phyloP scores from a whole-genome alignment of 495 filamentous ascomycete genomes.

The Penicillium bialowiezense region DNA sequence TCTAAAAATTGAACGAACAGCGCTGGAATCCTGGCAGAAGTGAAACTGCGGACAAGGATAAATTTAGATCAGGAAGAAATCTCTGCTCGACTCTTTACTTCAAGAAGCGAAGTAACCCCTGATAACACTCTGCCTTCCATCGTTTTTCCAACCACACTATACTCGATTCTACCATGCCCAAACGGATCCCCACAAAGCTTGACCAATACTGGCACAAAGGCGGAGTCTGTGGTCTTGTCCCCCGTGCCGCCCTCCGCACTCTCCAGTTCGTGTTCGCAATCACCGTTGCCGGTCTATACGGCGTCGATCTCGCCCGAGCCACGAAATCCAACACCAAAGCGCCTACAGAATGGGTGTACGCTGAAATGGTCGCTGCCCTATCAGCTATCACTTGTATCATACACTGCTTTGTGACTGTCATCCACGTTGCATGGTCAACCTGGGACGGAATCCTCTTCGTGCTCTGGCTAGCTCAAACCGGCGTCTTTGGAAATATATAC shows the following conservation, averaged over 20 bases:
- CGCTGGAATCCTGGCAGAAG: too few relatives aligned
- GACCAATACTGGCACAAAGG: conserved; percentile 9
- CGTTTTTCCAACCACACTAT: too few relatives aligned
- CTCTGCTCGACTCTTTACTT: too few relatives aligned
- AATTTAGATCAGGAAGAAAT: too few relatives aligned
- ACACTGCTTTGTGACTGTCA: conserved; percentile 56
- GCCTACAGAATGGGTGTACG: conserved; percentile 69
- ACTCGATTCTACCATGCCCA: too few relatives aligned
- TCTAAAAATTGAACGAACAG: too few relatives aligned
- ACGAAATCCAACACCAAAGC: conserved; percentile 42
- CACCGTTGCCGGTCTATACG: conserved; percentile 68
- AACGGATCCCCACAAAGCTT: not conserved
- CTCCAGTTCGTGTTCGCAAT: conserved; percentile 65
- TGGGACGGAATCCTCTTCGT: conserved; percentile 66
- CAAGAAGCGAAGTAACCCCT: too few relatives aligned
- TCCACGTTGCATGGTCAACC: conserved; percentile 50
- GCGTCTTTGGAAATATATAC: conserved; percentile 66
- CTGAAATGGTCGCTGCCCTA: conserved; percentile 57
- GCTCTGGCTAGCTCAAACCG: conserved; percentile 71
- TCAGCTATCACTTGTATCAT: conserved; percentile 57
- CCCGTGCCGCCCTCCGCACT: conserved; percentile 54
- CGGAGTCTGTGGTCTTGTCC: conserved; percentile 3
- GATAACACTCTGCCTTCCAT: too few relatives aligned
- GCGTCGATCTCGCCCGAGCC: conserved; percentile 58
- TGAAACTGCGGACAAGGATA: too few relatives aligned